Evolutionary conservation across 345 rosid species (phyloP).

Genomic region (Brassica juncea): DNA sequence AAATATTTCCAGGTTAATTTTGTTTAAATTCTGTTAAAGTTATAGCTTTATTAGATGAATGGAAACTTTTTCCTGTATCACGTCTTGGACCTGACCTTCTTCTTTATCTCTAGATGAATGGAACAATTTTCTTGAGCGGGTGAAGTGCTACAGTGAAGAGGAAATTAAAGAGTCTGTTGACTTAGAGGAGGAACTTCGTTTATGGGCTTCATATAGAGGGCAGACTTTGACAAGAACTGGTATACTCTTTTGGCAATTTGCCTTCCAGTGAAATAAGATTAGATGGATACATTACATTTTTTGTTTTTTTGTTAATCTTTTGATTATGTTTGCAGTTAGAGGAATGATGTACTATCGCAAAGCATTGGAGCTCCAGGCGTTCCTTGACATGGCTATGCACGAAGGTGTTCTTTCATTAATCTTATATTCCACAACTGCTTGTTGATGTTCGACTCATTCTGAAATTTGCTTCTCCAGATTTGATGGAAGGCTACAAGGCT

Average conservation of each 20-base stretch:
- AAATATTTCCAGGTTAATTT: slow-evolving; percentile 87
- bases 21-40: background rate
- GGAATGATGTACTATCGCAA: slow-evolving; percentile 99
- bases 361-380: slow-evolving; percentile 99
- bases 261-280: background rate
- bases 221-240: slow-evolving; percentile 99
- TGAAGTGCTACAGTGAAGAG: slow-evolving; percentile 60
- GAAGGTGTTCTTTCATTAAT: slow-evolving; percentile 60
- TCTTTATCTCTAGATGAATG: slow-evolving; percentile 76
- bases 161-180: slow-evolving; percentile 61
- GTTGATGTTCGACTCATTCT: slow-evolving; percentile 31
- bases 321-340: slow-evolving; percentile 59
- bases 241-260: slow-evolving; percentile 33
- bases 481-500: slow-evolving; percentile 98
- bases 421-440: background rate
- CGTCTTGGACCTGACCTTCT: slow-evolving; percentile 17
- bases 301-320: slow-evolving; percentile 8
- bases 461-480: slow-evolving; percentile 54
- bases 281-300: slow-evolving; percentile 6
- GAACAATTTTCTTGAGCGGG: slow-evolving; percentile 90
- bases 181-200: slow-evolving; percentile 74
- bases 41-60: slow-evolving; percentile 8
- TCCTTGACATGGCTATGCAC: slow-evolving; percentile 96
- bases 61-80: background rate
- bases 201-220: slow-evolving; percentile 98